These are phyloP conservation scores for Nemania bipapillata DNA, from an alignment of 2,329 filamentous ascomycete species.

Conservation along the genomic window DNA sequence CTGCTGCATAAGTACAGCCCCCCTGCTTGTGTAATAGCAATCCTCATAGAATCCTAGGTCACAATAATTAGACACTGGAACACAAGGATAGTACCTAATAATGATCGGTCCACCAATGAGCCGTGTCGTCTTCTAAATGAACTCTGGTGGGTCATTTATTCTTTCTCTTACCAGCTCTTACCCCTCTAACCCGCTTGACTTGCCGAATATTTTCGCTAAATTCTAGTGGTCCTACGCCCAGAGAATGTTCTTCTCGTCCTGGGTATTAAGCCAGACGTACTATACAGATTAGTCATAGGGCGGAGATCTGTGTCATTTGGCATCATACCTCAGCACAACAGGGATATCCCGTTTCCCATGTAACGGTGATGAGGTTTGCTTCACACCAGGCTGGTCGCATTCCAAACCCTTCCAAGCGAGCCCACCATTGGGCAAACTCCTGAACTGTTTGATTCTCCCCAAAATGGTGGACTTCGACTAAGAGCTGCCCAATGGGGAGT, in stretches of 20 bases:
- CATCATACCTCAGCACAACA: neutral
- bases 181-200: no score
- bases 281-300: neutral
- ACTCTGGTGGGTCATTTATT: no score
- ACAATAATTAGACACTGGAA: no score
- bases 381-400: neutral
- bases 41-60: no score
- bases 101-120: no score
- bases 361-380: neutral
- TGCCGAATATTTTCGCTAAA: no score
- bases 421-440: neutral
- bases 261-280: neutral
- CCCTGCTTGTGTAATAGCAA: no score
- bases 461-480: neutral
- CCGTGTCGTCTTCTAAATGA: no score
- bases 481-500: neutral
- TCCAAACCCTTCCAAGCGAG: neutral
- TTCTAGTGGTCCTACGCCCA: neutral
- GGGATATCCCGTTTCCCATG: neutral
- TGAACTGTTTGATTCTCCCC: neutral
- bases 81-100: no score
- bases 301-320: neutral
- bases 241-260: neutral
- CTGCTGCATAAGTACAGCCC: no score
- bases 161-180: no score